Conservation (phyloP, 192 early-diverging fungal genomes). For the Podila epicladia region DNA sequence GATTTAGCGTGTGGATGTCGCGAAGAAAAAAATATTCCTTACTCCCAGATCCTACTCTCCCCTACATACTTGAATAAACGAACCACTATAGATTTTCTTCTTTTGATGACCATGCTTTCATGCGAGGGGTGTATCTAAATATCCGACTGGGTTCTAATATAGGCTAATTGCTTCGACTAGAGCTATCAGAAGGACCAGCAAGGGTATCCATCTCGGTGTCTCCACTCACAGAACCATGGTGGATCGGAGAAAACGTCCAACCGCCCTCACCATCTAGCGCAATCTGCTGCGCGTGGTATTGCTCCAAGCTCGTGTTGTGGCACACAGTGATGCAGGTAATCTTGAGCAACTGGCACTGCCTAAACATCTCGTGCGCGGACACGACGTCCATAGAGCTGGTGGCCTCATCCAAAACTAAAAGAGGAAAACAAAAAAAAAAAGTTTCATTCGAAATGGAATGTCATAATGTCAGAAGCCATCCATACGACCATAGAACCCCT, state of each 20-base stretch:
- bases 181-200: neutral
- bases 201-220: constrained; percentile 11
- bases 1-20: too few relatives aligned
- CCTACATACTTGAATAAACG: too few relatives aligned
- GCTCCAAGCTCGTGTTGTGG: constrained; percentile 65
- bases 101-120: too few relatives aligned
- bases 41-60: neutral
- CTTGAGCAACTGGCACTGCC: constrained; percentile 63
- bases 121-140: neutral
- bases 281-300: constrained; percentile 47
- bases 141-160: neutral
- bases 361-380: constrained; percentile 66
- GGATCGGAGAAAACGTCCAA: constrained; percentile 21
- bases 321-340: constrained; percentile 93
- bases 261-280: constrained; percentile 28
- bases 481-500: constrained; percentile 8
- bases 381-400: constrained; percentile 71
- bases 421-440: neutral
- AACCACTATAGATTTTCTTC: too few relatives aligned
- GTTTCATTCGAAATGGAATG: neutral
- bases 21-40: neutral
- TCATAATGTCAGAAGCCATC: constrained; percentile 5
- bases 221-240: neutral
- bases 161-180: neutral
- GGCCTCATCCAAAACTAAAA: constrained; percentile 71